Evolutionary conservation across 768 basidiomycete species (phyloP).

Genomic region (Macrolepiota fuliginosa): DNA sequence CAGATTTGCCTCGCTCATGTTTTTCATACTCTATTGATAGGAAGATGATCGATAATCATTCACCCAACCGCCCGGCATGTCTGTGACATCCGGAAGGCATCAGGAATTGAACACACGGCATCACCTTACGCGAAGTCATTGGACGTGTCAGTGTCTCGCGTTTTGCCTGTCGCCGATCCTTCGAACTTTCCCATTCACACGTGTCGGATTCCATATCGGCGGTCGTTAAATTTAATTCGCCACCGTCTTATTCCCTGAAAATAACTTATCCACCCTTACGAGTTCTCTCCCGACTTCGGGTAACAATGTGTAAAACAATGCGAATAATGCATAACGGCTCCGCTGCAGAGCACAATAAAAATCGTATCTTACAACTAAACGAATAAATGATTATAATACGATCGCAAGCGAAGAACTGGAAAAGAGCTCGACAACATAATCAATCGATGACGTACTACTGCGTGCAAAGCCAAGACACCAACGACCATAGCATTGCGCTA

Average conservation of each 20-base stretch:
- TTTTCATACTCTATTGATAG: neutral
- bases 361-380: slow-evolving; percentile 3
- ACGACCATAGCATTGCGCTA: neutral
- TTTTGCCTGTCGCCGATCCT: slow-evolving; percentile 3
- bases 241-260: neutral
- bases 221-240: neutral
- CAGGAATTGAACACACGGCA: neutral
- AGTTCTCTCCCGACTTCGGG: neutral
- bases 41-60: neutral
- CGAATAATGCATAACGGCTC: slow-evolving; percentile 8
- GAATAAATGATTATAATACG: slow-evolving; percentile 9
- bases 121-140: neutral
- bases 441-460: slow-evolving; percentile 3
- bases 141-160: neutral
- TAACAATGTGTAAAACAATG: neutral
- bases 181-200: neutral
- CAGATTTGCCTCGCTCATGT: neutral
- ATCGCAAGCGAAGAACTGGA: neutral
- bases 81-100: neutral
- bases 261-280: neutral
- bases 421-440: slow-evolving; percentile 8
- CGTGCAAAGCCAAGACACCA: neutral
- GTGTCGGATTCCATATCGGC: neutral
- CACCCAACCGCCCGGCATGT: neutral
- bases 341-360: slow-evolving; percentile 1